Conservation (phyloP, 83 land plant species). For the Picea abies region DNA sequence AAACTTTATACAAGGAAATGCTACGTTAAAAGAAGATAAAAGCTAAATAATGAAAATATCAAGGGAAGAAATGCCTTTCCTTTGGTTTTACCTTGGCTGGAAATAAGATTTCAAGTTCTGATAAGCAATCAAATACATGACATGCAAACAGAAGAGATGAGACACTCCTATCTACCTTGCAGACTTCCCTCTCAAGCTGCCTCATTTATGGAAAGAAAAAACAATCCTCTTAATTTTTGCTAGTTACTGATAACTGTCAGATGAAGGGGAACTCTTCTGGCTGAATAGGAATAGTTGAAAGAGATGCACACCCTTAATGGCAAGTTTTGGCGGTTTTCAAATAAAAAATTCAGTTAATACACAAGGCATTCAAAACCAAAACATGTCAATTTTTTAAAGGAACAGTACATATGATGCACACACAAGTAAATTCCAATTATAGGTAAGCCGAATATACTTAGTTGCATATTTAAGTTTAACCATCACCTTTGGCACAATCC, state of each 20-base stretch:
- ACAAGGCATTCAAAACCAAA: neutral
- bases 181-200: neutral
- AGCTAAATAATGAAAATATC: neutral
- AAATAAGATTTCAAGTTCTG: neutral
- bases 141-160: neutral
- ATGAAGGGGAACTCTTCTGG: neutral
- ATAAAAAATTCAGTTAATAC: neutral
- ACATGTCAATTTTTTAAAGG: too few relatives aligned
- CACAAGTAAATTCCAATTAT: neutral
- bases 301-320: neutral
- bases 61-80: neutral
- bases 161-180: neutral
- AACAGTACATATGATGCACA: too few relatives aligned
- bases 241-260: neutral
- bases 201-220: neutral
- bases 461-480: neutral
- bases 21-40: neutral
- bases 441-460: neutral
- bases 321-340: neutral
- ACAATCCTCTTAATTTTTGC: neutral
- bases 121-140: conserved; percentile 1
- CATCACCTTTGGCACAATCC: conserved; percentile 92
- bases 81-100: conserved; percentile 7
- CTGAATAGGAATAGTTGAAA: neutral
- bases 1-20: conserved; percentile 5